Percentiles rank a stretch among this genome's conserved stretches.
These are phyloP conservation scores for Plectranthus barbatus DNA, from an alignment of 257 asterid species.

Conservation along the genomic window DNA sequence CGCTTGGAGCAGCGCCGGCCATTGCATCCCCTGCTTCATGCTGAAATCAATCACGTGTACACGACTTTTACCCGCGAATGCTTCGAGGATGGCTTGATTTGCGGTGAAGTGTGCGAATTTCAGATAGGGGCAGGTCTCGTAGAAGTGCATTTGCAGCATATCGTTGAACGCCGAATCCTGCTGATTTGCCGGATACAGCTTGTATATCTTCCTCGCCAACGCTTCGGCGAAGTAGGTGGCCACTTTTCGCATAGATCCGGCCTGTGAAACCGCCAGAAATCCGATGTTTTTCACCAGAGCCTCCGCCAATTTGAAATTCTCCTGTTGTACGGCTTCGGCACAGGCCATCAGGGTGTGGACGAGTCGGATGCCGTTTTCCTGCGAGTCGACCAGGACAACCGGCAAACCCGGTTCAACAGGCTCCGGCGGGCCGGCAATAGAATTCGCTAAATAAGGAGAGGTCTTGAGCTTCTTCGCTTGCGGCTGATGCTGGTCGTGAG, in stretches of 20 bases:
- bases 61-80: constrained; percentile 46
- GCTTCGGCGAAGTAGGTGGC: constrained; percentile 87
- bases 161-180: constrained; percentile 57
- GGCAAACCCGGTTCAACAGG: constrained; percentile 47
- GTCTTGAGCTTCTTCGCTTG: constrained; percentile 39
- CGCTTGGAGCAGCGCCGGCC: constrained; percentile 91
- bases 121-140: constrained; percentile 79
- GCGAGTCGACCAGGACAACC: constrained; percentile 62
- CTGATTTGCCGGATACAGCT: constrained; percentile 34
- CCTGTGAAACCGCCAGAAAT: constrained; percentile 62
- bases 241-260: constrained; percentile 83
- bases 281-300: constrained; percentile 65
- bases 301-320: constrained; percentile 54
- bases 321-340: constrained; percentile 76
- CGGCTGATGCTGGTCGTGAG: constrained; percentile 39
- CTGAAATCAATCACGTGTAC: too few species aligned
- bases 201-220: constrained; percentile 56
- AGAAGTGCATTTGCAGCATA: too few species aligned
- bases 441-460: background rate
- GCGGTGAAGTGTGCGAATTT: constrained; percentile 95
- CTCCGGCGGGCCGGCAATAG: background rate
- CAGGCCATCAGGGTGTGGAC: constrained; percentile 87
- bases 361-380: constrained; percentile 74
- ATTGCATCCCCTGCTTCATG: constrained; percentile 92
- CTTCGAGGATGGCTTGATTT: constrained; percentile 85